A percentile compares a stretch with the other conserved stretches of the same genome.
These are phyloP conservation scores for Pseudozyma tsukubaensis DNA, from an alignment of 1,284 basidiomycete species.

Conservation along the genomic window DNA sequence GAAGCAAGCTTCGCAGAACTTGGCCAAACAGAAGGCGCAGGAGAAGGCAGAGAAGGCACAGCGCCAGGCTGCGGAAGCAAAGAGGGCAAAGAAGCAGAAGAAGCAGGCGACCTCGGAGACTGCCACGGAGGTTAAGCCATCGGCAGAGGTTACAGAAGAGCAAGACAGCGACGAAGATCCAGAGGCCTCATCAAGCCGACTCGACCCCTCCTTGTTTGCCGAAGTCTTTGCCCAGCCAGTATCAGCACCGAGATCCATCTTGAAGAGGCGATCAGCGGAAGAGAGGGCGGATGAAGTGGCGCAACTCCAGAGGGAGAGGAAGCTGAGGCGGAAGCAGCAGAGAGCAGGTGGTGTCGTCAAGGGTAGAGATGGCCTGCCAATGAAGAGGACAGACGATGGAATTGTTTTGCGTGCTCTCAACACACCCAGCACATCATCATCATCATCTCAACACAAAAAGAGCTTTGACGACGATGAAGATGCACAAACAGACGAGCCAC, in stretches of 20 bases:
- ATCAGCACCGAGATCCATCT: slow-evolving; percentile 42
- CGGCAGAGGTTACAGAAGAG: neutral
- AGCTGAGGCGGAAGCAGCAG: slow-evolving; percentile 31
- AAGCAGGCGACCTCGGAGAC: slow-evolving; percentile 16
- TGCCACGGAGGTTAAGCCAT: neutral
- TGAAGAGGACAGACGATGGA: slow-evolving; percentile 53
- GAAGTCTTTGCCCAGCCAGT: slow-evolving; percentile 46
- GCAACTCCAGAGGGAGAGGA: slow-evolving; percentile 17
- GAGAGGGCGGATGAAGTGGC: slow-evolving; percentile 35
- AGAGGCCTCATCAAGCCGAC: slow-evolving; percentile 23
- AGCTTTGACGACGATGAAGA: slow-evolving; percentile 47
- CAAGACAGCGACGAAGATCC: slow-evolving; percentile 18
- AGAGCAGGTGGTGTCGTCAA: slow-evolving; percentile 39
- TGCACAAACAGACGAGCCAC: slow-evolving; percentile 19
- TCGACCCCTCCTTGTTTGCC: slow-evolving; percentile 62
- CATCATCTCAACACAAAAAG: slow-evolving; percentile 23
- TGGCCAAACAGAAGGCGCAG: slow-evolving; percentile 28
- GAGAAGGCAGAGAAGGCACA: slow-evolving; percentile 38
- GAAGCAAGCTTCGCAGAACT: slow-evolving; percentile 29
- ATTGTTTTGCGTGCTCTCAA: slow-evolving; percentile 48
- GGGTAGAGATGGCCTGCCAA: slow-evolving; percentile 57
- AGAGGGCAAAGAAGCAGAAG: slow-evolving; percentile 28
- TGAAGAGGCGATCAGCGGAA: slow-evolving; percentile 45
- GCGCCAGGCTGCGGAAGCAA: slow-evolving; percentile 37
- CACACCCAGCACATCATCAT: slow-evolving; percentile 2